Percentiles rank a stretch among this genome's conserved stretches.
phyloP scores from a whole-genome alignment of 192 early-diverging fungal genomes.

The Umbelopsis sp. region DNA sequence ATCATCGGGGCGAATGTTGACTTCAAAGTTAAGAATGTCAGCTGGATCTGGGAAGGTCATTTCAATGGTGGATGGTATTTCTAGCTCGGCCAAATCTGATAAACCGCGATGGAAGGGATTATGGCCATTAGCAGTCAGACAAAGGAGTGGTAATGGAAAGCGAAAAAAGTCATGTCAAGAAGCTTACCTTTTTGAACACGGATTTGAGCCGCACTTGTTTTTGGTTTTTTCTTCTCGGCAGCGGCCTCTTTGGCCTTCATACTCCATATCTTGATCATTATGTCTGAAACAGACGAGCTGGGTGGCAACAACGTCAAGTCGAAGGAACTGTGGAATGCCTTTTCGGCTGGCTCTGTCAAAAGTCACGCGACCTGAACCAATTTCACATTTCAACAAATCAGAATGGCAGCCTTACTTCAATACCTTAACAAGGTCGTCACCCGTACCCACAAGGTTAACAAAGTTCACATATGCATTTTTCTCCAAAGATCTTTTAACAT shows the following conservation, averaged over 20 bases:
- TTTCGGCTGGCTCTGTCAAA: not conserved
- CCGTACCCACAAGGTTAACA: too few relatives aligned
- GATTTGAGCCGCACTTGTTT: slow-evolving; percentile 84
- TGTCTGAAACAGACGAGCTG: slow-evolving; percentile 2
- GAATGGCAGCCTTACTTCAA: not conserved
- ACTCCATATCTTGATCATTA: slow-evolving; percentile 89
- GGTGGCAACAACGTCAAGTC: not conserved
- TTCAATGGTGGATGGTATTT: slow-evolving; percentile 74
- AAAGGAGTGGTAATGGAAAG: not conserved
- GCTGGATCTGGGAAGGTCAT: slow-evolving; percentile 75
- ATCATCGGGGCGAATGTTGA: slow-evolving; percentile 87
- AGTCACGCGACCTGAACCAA: not conserved
- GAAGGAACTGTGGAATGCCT: too few relatives aligned
- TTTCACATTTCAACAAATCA: too few relatives aligned
- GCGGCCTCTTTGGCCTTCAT: slow-evolving; percentile 79
- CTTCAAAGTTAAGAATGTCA: slow-evolving; percentile 80
- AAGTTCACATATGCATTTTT: too few relatives aligned
- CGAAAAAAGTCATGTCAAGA: not conserved
- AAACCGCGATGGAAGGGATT: not conserved
- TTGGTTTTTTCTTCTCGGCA: slow-evolving; percentile 76
- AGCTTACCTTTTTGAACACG: slow-evolving; percentile 88
- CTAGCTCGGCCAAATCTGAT: slow-evolving; percentile 82
- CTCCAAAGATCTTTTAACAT: not conserved
- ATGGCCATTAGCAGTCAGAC: too few relatives aligned
- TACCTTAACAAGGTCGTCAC: too few relatives aligned